Conservation (phyloP, 2,329 filamentous ascomycete species). For the Talaromyces sp. region DNA sequence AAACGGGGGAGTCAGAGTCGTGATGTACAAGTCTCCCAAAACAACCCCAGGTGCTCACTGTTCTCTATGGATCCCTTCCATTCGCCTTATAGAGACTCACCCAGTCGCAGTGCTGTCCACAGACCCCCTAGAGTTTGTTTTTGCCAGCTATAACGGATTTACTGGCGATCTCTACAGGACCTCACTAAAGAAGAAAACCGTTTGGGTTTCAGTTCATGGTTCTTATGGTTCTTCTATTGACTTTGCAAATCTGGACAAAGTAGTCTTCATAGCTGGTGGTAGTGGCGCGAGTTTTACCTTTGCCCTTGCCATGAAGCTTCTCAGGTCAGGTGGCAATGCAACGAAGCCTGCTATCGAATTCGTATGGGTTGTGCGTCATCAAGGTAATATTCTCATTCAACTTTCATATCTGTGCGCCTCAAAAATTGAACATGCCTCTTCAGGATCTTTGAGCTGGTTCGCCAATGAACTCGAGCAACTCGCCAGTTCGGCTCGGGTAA, state of each 20-base stretch:
- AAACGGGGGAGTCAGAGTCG: background rate
- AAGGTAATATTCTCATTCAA: background rate
- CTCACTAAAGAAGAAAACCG: background rate
- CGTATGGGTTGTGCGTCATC: background rate
- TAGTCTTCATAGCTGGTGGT: background rate
- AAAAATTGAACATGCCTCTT: background rate
- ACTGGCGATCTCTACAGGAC: background rate
- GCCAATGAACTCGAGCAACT: background rate
- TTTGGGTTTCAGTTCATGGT: background rate
- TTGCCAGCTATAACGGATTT: background rate
- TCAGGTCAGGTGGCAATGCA: background rate
- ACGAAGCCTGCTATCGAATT: background rate
- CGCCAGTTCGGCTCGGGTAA: background rate
- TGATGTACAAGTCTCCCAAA: background rate
- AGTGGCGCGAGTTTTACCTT: background rate
- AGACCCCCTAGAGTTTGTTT: background rate
- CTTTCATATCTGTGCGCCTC: background rate
- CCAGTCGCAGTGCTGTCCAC: background rate
- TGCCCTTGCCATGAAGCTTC: background rate
- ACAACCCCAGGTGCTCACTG: background rate
- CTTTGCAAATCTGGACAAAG: background rate
- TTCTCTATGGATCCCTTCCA: background rate
- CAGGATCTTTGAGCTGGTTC: background rate
- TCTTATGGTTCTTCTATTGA: background rate
- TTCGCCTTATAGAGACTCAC: background rate